Evolutionary conservation across 495 filamentous ascomycete genomes (phyloP), one percentile per base, ranked within the genome.

Genomic region (Penicillium samsonianum): DNA sequence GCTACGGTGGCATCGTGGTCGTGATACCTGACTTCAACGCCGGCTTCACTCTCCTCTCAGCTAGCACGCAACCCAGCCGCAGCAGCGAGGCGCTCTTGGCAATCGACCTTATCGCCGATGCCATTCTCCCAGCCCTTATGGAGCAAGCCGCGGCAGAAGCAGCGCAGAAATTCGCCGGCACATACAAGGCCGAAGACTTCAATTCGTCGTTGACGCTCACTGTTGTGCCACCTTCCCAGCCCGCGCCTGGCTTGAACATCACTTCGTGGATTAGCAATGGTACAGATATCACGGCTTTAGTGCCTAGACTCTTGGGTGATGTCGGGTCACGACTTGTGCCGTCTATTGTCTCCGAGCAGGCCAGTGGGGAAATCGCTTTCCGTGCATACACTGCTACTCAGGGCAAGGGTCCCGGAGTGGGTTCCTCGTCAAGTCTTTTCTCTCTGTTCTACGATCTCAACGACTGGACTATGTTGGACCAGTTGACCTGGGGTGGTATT

Each of bases 251-350:
- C 0, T 67, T 84, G 2, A 63, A 67, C 11, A 66, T 85, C 22
- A 59, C 65, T 1, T 53, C 65, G 23, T 84, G 78, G 78, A 68
- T 81, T 42, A 77, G 71, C 64, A 82, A 84, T 59, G 71, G 78
- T 23, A 80, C 76, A n/a, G 60, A 62, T 30, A 26, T 58, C 23
- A 57, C 37, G 5, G 67, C 78, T 50, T 64, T 80, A 48, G 50
- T 76, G 22, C 62, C 65, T 49, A 55, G 68, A 16, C 63, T 65
- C 0, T 62, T 73, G 6, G 25, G 44, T 20, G 25, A 41, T 40
- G 3, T 40, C 7, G 22, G 48, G 28, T 22, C 54, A 47, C 35
- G 72, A 37, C 59, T 75, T n/a, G 52, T 70, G 25, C 72, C 73
- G n/a, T 63, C 70, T 11, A 65, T 69, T 33, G 19, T 37, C 1